phyloP scores from a whole-genome alignment of 768 basidiomycete genomes.

The Tubosaeta sp. region DNA sequence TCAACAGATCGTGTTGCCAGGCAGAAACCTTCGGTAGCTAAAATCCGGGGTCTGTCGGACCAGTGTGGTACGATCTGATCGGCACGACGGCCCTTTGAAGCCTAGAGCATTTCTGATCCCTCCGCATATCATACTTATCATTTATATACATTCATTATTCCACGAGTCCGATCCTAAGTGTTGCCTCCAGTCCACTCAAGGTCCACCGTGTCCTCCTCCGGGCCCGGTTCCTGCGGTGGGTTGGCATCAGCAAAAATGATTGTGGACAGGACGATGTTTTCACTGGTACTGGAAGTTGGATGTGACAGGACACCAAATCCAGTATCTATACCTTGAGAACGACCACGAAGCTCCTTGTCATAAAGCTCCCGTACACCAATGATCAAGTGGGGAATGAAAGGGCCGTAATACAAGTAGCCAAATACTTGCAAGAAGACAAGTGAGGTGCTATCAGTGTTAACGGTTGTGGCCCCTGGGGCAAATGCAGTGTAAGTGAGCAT shows the following conservation, averaged over 20 bases:
- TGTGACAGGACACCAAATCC: not conserved
- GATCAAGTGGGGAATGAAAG: constrained; percentile 6
- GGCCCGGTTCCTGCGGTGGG: not conserved
- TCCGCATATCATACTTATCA: too few species aligned
- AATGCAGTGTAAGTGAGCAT: not conserved
- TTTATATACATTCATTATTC: too few species aligned
- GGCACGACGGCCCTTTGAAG: too few species aligned
- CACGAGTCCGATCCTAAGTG: too few species aligned
- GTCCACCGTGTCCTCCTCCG: not conserved
- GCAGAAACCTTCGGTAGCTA: too few species aligned
- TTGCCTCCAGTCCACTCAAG: not conserved
- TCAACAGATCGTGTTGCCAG: too few species aligned
- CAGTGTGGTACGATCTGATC: too few species aligned
- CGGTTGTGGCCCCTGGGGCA: not conserved
- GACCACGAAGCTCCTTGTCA: not conserved
- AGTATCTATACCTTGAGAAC: not conserved
- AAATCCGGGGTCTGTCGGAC: too few species aligned
- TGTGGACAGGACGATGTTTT: not conserved
- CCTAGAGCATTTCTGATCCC: too few species aligned
- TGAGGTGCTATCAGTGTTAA: too few species aligned
- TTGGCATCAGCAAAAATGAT: not conserved
- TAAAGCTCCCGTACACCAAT: constrained; percentile 1
- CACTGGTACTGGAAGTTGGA: not conserved
- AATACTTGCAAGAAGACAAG: not conserved
- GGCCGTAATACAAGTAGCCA: not conserved